Percentiles rank a stretch among this genome's conserved stretches.
phyloP scores from a whole-genome alignment of 1,139 yeast genomes.

The Keqinozyma sinolaborantium region DNA sequence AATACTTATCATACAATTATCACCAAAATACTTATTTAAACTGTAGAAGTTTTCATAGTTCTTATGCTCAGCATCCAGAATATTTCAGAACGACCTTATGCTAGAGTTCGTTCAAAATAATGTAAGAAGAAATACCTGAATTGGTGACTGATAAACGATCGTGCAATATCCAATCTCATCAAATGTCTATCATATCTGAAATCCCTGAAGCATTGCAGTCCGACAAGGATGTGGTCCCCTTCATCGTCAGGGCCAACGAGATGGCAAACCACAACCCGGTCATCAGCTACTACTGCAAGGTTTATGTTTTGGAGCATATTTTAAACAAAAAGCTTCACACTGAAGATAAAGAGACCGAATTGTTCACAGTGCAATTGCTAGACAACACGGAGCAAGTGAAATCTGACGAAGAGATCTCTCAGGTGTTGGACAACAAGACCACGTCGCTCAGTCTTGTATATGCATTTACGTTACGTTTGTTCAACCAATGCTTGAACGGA shows the following conservation, averaged over 20 bases:
- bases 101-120: too few relatives aligned
- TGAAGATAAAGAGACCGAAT: conserved; percentile 47
- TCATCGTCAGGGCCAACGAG: conserved; percentile 48
- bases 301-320: conserved; percentile 65
- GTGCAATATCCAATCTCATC: neutral
- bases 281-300: conserved; percentile 54
- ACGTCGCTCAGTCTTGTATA: conserved; percentile 57
- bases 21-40: too few relatives aligned
- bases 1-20: too few relatives aligned
- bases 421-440: conserved; percentile 53
- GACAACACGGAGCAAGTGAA: conserved; percentile 62
- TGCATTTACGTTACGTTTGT: conserved; percentile 59
- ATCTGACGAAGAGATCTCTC: conserved; percentile 30
- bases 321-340: conserved; percentile 56
- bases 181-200: conserved; percentile 4
- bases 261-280: conserved; percentile 48
- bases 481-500: conserved; percentile 42
- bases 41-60: too few relatives aligned
- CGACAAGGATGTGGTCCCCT: conserved; percentile 31
- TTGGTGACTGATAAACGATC: neutral
- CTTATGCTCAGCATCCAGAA: too few relatives aligned
- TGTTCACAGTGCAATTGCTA: conserved; percentile 54
- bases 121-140: too few relatives aligned
- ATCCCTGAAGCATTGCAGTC: conserved; percentile 11
- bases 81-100: too few relatives aligned